Base-by-base conservation (phyloP, 2,329 filamentous ascomycete genomes). In the Arthrobotrys megalospora region DNA sequence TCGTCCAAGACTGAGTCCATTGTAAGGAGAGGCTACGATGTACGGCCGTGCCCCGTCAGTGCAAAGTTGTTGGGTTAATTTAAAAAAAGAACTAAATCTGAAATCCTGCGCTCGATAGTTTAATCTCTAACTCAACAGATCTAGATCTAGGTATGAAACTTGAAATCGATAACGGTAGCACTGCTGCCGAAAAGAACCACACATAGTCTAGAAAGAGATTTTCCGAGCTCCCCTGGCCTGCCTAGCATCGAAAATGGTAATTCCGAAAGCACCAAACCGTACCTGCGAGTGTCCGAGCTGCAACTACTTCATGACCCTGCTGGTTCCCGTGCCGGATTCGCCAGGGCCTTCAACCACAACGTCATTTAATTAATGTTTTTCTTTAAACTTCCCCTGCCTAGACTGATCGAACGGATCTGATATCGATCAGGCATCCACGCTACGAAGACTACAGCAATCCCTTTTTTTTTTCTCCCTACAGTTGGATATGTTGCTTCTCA, bases 1-100 rank as follows among this genome's bases (percentile, higher is more conserved):
- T 99, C 95, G 87, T 98, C 91, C 63, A 99, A 90, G 62, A 95
- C 75, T 5, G 75, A 67, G 43, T 78, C 67, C 75, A 78, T 78
- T 48, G 53, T 2, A 21, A 63, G 38, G 36, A 36, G 65, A 47
- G 21, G n/a, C 16, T 43, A 43, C 16, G 50, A 12, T 53, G 32
- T 67, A 47, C 19, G 52, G 16, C 52, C 32, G 21, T 47, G 55
- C 41, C 38, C 38, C 38, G 58, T 63, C 21, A 58, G 6, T 28
- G 24, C 14, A 50, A 21, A 50, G 12, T 65, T 65, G 45, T 65
- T 50, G 43, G 62, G 38, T 58, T 14, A 41, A 58, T 41, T 58
- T 58, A n/a, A 24, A 53, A 14, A n/a, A 14, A 16, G 28, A 58
- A 24, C 19, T 48, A 10, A 12, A 34, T 16, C 36, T 5, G 19